Evolutionary conservation across 2,329 filamentous ascomycete genomes (phyloP).

Genomic region (Fusarium decemcellulare): DNA sequence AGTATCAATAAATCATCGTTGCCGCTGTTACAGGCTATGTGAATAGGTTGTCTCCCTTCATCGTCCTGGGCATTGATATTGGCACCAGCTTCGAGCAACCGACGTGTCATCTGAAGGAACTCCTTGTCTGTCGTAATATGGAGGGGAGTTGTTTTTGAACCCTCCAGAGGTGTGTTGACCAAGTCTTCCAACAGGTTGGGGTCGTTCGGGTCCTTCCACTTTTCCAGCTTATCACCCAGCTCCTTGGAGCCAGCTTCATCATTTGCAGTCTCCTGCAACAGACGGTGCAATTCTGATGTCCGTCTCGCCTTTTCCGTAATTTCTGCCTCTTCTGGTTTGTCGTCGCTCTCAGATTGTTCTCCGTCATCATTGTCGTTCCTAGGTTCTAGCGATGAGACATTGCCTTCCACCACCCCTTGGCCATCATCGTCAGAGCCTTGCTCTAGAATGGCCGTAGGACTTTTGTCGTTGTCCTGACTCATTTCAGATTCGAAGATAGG

Average conservation of each 20-base stretch:
- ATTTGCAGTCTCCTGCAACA: accelerated
- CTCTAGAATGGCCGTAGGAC: too few species aligned
- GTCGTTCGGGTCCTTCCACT: not conserved
- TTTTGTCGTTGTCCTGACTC: too few species aligned
- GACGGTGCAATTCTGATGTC: not conserved
- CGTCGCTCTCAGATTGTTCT: too few species aligned
- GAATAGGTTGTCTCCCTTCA: not conserved
- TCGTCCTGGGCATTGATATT: not conserved
- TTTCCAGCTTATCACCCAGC: accelerated
- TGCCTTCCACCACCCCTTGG: too few species aligned
- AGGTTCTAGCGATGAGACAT: too few species aligned
- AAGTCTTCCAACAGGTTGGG: too few species aligned
- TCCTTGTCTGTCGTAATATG: not conserved
- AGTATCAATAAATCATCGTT: not conserved
- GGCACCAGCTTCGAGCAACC: not conserved
- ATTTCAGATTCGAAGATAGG: too few species aligned
- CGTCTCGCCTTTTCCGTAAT: too few species aligned
- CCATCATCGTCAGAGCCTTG: too few species aligned
- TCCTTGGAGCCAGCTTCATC: not conserved
- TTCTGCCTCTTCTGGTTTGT: too few species aligned
- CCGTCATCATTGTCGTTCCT: too few species aligned
- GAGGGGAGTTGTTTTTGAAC: not conserved
- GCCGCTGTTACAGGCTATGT: not conserved
- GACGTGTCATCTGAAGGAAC: not conserved
- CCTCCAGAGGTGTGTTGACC: too few species aligned